These are phyloP conservation scores for Arthrinium phaeospermum DNA, from an alignment of 2,329 filamentous ascomycete genomes.

Conservation along the genomic window DNA sequence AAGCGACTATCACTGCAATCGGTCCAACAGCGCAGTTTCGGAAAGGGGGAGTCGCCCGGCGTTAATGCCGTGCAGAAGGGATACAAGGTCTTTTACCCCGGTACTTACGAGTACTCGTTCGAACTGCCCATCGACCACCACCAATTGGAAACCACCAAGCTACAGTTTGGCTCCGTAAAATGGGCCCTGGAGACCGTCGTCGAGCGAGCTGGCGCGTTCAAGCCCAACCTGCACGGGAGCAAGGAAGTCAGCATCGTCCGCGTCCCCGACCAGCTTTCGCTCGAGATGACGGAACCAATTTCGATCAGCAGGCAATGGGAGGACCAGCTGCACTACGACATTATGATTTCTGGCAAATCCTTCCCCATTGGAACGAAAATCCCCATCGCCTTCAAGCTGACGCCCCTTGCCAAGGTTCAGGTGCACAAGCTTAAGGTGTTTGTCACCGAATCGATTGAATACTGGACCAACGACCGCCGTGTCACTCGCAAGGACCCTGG, in stretches of 20 bases:
- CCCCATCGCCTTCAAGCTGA: constrained; percentile 92
- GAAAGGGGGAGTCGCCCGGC: constrained; percentile 74
- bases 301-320: constrained; percentile 95
- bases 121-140: constrained; percentile 89
- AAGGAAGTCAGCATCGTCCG: constrained; percentile 86
- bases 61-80: constrained; percentile 71
- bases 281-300: constrained; percentile 92
- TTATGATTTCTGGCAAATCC: constrained; percentile 93
- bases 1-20: constrained; percentile 79
- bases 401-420: constrained; percentile 89
- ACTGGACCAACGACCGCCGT: constrained; percentile 84
- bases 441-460: constrained; percentile 88
- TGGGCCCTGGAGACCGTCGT: constrained; percentile 88
- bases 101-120: constrained; percentile 71
- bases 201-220: constrained; percentile 87
- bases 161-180: constrained; percentile 84
- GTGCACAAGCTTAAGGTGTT: constrained; percentile 92
- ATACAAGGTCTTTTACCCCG: constrained; percentile 85
- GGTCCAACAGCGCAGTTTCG: constrained; percentile 84
- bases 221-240: constrained; percentile 81
- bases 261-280: constrained; percentile 82
- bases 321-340: constrained; percentile 93
- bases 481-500: constrained; percentile 85
- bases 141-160: constrained; percentile 85
- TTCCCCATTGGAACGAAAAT: constrained; percentile 88